phyloP scores from a whole-genome alignment of 116 monocot species.

The Dioscorea cayenensis region DNA sequence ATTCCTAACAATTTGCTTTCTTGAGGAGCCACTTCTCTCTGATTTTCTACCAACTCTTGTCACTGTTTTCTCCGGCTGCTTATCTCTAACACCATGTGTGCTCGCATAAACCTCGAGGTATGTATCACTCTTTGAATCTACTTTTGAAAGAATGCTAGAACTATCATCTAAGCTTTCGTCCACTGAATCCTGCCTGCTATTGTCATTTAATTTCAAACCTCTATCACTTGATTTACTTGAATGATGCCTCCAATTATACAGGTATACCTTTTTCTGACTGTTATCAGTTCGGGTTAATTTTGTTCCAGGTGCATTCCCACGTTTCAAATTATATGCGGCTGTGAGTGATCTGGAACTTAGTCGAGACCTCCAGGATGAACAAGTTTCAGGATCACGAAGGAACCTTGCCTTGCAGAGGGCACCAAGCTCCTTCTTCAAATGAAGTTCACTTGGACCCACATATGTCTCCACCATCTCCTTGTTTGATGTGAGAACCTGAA shows the following conservation, averaged over 20 bases:
- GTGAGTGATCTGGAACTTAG: slow-evolving; percentile 11
- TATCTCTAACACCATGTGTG: neutral
- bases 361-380: slow-evolving; percentile 67
- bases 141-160: neutral
- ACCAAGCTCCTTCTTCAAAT: slow-evolving; percentile 86
- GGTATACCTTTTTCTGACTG: slow-evolving; percentile 22
- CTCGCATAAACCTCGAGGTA: slow-evolving; percentile 3
- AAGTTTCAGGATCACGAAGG: slow-evolving; percentile 90
- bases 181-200: slow-evolving; percentile 7
- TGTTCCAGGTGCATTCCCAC: slow-evolving; percentile 5
- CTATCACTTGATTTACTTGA: slow-evolving; percentile 27
- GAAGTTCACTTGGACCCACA: slow-evolving; percentile 78
- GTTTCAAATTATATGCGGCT: slow-evolving; percentile 8
- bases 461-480: slow-evolving; percentile 12
- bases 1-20: neutral
- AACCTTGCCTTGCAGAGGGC: slow-evolving; percentile 58
- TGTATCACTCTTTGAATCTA: slow-evolving; percentile 3
- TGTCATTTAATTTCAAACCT: slow-evolving; percentile 24
- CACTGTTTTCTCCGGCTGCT: neutral
- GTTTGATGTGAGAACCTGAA: neutral
- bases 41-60: slow-evolving; percentile 7
- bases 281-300: slow-evolving; percentile 12
- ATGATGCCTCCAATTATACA: slow-evolving; percentile 38
- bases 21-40: slow-evolving; percentile 11
- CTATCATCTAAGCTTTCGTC: slow-evolving; percentile 8